Evolutionary conservation across 441 rosid species (phyloP).

Genomic region (Adansonia madagascariensis): DNA sequence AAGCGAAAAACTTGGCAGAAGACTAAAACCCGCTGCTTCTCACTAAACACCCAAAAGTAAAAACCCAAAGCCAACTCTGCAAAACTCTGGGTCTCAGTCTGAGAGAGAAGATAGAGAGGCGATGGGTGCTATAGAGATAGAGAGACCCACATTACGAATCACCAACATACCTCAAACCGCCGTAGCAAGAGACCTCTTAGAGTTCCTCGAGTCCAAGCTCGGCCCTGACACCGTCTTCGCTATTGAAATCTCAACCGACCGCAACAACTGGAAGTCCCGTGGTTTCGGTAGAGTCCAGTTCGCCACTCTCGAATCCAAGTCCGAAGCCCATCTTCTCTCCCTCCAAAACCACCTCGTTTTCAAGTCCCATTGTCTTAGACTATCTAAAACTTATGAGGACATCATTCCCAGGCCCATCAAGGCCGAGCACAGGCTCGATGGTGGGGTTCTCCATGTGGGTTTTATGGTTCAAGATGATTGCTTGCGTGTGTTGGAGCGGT

Average conservation of each 20-base stretch:
- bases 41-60: no score
- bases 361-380: conserved; percentile 50
- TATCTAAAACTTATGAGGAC: conserved; percentile 66
- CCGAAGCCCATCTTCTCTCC: conserved; percentile 51
- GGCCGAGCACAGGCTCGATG: conserved; percentile 45
- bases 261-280: conserved; percentile 79
- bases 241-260: conserved; percentile 64
- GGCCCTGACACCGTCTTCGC: conserved; percentile 74
- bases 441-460: conserved; percentile 56
- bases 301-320: conserved; percentile 53
- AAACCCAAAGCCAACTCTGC: background rate
- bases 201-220: conserved; percentile 62
- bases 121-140: conserved; percentile 33
- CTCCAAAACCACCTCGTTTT: conserved; percentile 50
- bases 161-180: conserved; percentile 66
- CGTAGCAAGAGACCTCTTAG: conserved; percentile 66
- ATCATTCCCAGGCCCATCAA: conserved; percentile 68
- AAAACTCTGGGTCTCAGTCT: background rate
- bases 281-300: conserved; percentile 81
- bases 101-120: background rate
- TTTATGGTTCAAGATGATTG: conserved; percentile 43
- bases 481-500: conserved; percentile 59
- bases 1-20: no score
- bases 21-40: no score
- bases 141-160: conserved; percentile 57